Evolutionary conservation across 192 early-diverging fungal species (phyloP).

Genomic region (Cetraspora pellucida): DNA sequence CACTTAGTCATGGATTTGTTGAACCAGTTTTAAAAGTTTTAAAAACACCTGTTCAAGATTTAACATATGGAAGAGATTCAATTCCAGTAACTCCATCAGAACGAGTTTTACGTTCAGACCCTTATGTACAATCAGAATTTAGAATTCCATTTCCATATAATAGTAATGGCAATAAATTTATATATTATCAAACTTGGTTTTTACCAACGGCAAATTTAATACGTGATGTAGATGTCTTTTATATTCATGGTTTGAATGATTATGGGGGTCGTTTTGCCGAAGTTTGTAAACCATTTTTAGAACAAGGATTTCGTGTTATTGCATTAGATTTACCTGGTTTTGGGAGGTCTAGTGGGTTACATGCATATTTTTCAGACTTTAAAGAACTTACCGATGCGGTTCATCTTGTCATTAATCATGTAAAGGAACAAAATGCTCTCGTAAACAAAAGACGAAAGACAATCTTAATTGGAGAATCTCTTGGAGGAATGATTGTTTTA

Average conservation of each 20-base stretch:
- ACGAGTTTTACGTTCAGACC: neutral
- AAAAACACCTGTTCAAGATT: constrained; percentile 1
- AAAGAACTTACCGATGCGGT: constrained; percentile 17
- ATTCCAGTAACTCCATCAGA: neutral
- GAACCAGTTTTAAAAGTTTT: neutral
- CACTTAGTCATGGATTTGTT: neutral
- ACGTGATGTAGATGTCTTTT: constrained; percentile 20
- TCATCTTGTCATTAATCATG: constrained; percentile 17
- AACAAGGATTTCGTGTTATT: constrained; percentile 29
- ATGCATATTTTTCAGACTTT: constrained; percentile 9
- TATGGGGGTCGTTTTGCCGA: constrained; percentile 27
- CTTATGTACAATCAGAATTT: neutral
- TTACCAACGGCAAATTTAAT: constrained; percentile 1
- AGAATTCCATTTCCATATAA: constrained; percentile 21
- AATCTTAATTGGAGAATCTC: constrained; percentile 18
- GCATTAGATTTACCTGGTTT: constrained; percentile 22
- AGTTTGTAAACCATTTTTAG: neutral
- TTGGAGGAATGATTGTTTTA: constrained; percentile 24
- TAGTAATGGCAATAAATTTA: neutral
- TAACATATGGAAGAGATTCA: constrained; percentile 22
- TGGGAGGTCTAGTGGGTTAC: constrained; percentile 30
- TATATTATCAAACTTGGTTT: constrained; percentile 32
- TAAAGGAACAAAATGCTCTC: neutral
- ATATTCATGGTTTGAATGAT: constrained; percentile 27
- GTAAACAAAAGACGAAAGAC: neutral